phyloP scores from a whole-genome alignment of 345 rosid species.

The Sapria himalayana region DNA sequence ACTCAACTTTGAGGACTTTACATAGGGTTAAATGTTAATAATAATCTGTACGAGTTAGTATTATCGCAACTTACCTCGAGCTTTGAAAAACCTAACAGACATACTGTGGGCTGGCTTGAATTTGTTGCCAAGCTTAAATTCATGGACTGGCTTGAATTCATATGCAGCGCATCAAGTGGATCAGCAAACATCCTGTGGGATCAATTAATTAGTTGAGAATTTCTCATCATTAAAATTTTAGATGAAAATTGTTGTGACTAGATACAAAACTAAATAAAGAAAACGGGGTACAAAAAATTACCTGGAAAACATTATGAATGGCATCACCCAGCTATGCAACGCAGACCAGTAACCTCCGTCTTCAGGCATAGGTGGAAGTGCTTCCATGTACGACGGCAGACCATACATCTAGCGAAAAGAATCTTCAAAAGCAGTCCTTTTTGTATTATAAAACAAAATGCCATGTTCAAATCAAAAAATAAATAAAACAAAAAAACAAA shows the following conservation, averaged over 20 bases:
- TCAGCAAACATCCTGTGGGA: conserved; percentile 95
- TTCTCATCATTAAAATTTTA: no score
- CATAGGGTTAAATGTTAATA: no score
- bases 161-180: conserved; percentile 61
- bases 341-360: conserved; percentile 87
- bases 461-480: no score
- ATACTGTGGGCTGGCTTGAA: no score
- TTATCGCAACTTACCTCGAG: conserved; percentile 46
- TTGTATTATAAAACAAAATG: no score
- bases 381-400: conserved; percentile 47
- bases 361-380: conserved; percentile 89
- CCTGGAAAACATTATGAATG: conserved; percentile 84
- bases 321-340: conserved; percentile 95
- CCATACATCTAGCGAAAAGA: conserved; percentile 66
- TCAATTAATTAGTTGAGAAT: no score
- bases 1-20: no score
- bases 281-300: conserved; percentile 7
- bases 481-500: no score
- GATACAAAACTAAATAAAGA: conserved; percentile 5
- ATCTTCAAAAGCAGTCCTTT: conserved; percentile 54
- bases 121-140: no score
- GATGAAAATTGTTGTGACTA: no score
- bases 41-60: no score
- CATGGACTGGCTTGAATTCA: conserved; percentile 23
- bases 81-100: conserved; percentile 42